A percentile compares a stretch with the other conserved stretches of the same genome.
These are phyloP conservation scores for Trichoderma pleuroti DNA, from an alignment of 2,329 filamentous ascomycete genomes.

Conservation along the genomic window DNA sequence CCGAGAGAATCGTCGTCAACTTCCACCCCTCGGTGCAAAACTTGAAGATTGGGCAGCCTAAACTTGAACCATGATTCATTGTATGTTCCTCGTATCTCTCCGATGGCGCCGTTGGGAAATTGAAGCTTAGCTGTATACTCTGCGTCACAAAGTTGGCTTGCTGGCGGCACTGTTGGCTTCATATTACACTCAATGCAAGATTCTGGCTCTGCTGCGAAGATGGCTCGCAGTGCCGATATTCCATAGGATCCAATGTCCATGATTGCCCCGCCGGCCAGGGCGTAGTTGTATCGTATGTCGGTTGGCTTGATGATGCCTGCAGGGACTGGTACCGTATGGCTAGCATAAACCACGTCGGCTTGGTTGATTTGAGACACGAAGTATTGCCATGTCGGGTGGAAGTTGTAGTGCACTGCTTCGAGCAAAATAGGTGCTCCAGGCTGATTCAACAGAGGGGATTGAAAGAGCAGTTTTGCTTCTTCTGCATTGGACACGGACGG, in stretches of 20 bases:
- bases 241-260: not conserved
- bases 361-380: not conserved
- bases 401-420: not conserved
- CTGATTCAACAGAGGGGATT: not conserved
- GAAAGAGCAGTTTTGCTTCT: not conserved
- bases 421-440: not conserved
- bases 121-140: not conserved
- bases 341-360: not conserved
- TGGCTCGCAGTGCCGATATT: not conserved
- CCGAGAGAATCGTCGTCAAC: not conserved
- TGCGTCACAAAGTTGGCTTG: not conserved
- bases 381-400: not conserved
- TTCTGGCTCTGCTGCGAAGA: not conserved
- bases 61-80: not conserved
- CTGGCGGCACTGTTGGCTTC: not conserved
- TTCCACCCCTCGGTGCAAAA: not conserved
- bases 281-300: not conserved
- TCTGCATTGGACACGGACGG: not conserved
- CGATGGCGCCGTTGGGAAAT: not conserved
- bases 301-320: not conserved
- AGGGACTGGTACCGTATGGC: not conserved
- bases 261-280: not conserved
- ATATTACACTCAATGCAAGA: not conserved
- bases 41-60: not conserved
- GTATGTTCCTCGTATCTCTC: not conserved